Conservation (phyloP, 345 rosid species). For the Triadica sebifera region DNA sequence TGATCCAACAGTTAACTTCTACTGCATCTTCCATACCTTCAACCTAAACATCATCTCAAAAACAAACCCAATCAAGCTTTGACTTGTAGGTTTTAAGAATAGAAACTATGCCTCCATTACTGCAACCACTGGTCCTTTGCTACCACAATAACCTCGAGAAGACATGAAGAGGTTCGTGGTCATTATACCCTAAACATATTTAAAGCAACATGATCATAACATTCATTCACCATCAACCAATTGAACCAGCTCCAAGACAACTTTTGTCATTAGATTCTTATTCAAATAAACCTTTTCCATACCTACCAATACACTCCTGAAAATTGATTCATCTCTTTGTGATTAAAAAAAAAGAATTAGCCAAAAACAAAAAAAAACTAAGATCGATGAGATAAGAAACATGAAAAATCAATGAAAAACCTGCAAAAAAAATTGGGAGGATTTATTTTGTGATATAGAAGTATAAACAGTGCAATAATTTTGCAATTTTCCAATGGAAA, state of each 20-base stretch:
- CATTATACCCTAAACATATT: conserved; percentile 77
- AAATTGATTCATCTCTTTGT: conserved; percentile 59
- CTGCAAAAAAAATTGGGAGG: conserved; percentile 30
- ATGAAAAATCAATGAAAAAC: conserved; percentile 15
- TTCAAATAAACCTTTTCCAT: conserved; percentile 71
- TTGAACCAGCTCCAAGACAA: conserved; percentile 61
- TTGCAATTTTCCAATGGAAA: conserved; percentile 15
- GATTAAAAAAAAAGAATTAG: not conserved
- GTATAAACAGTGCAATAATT: conserved; percentile 26
- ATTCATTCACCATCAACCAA: conserved; percentile 49
- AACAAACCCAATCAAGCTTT: no score
- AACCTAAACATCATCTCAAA: no score
- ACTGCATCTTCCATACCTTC: no score
- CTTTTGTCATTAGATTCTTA: conserved; percentile 79
- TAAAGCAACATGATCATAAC: conserved; percentile 91
- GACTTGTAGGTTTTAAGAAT: no score
- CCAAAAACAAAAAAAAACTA: not conserved
- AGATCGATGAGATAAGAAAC: not conserved
- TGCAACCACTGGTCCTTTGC: no score
- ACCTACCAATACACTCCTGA: conserved; percentile 60
- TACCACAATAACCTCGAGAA: no score
- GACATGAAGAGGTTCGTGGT: no score
- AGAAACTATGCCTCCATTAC: no score
- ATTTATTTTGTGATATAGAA: conserved; percentile 26
- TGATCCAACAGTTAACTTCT: no score